These are phyloP conservation scores for Avena sativa DNA, from an alignment of 176 grass and related monocot species.

Conservation along the genomic window DNA sequence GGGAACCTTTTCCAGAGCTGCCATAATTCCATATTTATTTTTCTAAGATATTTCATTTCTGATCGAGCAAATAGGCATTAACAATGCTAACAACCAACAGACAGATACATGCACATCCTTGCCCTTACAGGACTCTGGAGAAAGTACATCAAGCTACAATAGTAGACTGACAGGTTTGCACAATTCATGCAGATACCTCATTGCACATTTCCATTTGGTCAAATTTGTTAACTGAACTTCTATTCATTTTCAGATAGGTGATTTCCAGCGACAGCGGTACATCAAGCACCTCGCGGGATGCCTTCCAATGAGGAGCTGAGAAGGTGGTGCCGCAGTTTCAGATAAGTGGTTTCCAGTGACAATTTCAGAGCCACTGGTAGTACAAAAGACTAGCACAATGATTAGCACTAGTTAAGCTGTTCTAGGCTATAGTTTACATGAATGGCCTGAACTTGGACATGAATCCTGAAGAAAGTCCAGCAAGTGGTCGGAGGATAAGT, in stretches of 20 bases:
- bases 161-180: background rate
- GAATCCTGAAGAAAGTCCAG: conserved; percentile 31
- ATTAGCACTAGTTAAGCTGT: background rate
- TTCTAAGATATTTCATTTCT: background rate
- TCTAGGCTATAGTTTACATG: conserved; percentile 14
- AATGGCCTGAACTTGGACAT: conserved; percentile 38
- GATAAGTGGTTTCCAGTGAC: background rate
- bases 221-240: conserved; percentile 23
- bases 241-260: background rate
- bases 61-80: background rate
- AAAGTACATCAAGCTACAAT: background rate
- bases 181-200: background rate
- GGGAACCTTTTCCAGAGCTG: background rate
- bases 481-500: conserved; percentile 23
- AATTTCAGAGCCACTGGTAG: conserved; percentile 8
- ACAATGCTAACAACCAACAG: background rate
- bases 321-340: conserved; percentile 14
- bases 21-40: background rate
- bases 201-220: conserved; percentile 3
- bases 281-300: background rate
- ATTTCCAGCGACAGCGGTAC: too few relatives aligned
- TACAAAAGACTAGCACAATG: background rate
- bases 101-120: conserved; percentile 37
- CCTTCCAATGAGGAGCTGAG: background rate
- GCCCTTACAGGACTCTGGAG: conserved; percentile 35